Conservation (phyloP, 179 eudicot genomes). For the Corrigiola litoralis region DNA sequence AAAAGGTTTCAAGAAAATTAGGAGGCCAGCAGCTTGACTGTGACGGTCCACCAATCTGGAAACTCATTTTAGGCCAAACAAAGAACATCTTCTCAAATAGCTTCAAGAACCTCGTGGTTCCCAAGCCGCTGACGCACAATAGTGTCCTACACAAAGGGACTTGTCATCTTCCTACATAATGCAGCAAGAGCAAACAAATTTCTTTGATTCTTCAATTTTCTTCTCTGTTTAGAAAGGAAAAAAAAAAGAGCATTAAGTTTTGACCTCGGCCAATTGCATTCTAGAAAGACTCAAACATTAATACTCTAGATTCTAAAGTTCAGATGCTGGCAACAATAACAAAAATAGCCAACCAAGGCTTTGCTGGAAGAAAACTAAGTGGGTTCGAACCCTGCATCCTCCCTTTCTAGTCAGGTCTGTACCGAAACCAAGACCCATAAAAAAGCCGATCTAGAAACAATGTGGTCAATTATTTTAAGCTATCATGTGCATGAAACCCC, state of each 20-base stretch:
- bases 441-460: too few relatives aligned
- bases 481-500: too few relatives aligned
- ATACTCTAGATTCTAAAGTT: too few relatives aligned
- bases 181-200: conserved; percentile 42
- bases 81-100: background rate
- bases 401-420: too few relatives aligned
- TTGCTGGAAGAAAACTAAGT: too few relatives aligned
- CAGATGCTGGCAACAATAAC: too few relatives aligned
- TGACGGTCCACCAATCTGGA: too few relatives aligned
- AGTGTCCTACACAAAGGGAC: conserved; percentile 9
- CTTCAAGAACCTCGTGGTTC: conserved; percentile 13
- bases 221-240: conserved; percentile 29
- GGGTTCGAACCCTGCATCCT: too few relatives aligned
- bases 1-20: conserved; percentile 28
- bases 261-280: background rate
- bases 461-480: too few relatives aligned
- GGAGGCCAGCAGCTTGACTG: conserved; percentile 27
- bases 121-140: conserved; percentile 18
- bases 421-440: too few relatives aligned
- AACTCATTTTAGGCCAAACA: conserved; percentile 6
- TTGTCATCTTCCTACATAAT: conserved; percentile 32
- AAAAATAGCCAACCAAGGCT: too few relatives aligned
- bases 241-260: background rate
- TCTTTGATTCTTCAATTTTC: conserved; percentile 45
- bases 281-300: background rate